Base-by-base conservation (phyloP, 176 grass and related monocot genomes). In the Chrysopogon serrulatus region DNA sequence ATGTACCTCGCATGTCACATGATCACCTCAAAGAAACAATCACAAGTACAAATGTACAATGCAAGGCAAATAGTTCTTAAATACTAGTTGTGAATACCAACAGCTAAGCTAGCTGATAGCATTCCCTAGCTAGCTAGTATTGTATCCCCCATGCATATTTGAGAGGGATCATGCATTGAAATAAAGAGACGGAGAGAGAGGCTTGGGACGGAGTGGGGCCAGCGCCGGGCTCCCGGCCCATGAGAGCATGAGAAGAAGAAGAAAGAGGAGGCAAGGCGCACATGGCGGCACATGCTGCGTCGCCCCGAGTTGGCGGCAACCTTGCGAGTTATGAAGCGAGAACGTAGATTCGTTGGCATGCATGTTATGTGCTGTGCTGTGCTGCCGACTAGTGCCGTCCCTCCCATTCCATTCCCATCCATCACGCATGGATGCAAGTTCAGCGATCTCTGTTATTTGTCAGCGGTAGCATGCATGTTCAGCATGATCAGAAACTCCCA, bases 221-320 rank as follows among this genome's bases (percentile, higher is more conserved):
- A 2, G 39, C 24, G 4, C 40, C 10, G 37, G 68, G 27, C 23
- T 35, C 61, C 23, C 2, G 19, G n/a, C n/a, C 68, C 70, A 10
- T 2, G 48, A 69, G n/a, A n/a, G 23, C 54, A 57, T 57, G 54
- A 23, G 8, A 6, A 9, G 18, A 53, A 41, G 40, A 41, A 14
- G 54, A 57, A 24, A 1, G 21, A 18, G 8, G 23, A 19, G 69
- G 37, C 41, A 45, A 42, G 77, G 28, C 33, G 87, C 87, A 89
- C 87, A 89, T 89, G 87, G 78, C 63, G 14, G 82, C 87, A 89
- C 87, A 89, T 89, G 87, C 31, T 1, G 83, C 87, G 71, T 47
- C 76, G 19, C 40, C 77, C 82, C 77, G 69, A 80, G 77, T 76
- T 81, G 87, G n/a, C n/a, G 10, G 82, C 77, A 85, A 54, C 82